Evolutionary conservation across 768 basidiomycete genomes (phyloP), one percentile per base, ranked within the genome.

Genomic region (Rickenella mellea): DNA sequence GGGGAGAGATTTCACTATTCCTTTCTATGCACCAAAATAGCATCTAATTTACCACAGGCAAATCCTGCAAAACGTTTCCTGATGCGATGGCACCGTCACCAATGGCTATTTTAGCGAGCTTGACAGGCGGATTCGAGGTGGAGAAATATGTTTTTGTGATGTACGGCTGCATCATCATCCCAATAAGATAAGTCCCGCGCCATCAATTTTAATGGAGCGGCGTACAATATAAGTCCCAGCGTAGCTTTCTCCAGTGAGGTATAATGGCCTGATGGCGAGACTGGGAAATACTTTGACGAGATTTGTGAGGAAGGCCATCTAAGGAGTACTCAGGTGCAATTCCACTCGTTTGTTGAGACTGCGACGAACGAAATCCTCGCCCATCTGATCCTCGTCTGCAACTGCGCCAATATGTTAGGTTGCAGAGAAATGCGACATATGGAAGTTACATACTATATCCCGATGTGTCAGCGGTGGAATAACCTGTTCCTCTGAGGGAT

Each of bases 271-370:
- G 1, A 63, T 73, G 9, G 73, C 73, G 19, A 86, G 66, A 50
- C 69, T 68, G 14, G 84, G 84, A 58, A 87, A 87, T 8, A 85
- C 76, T 49, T 78, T 78, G 54, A 84, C 78, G 2, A 85, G 63
- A 53, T 86, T 86, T 24, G 57, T 60, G 33, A 88, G 56, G 56
- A 86, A 86, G 14, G 78, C 80, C 64, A 86, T 72, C 83, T 86
- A 39, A 5, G 44, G 15, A 17, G 15, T 19, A 36, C 12, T 36
- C 15, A 10, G 2, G 15, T 36, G 19, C 12, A 36, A 22, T 17
- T 36, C n/a, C n/a, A n/a, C n/a, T n/a, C n/a, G n/a, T 28, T 22
- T 49, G 31, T 38, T 42, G 20, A 21, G 43, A 22, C 36, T 0
- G 12, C 21, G 30, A 56, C 76, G 49, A 45, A 69, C 65, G 33